Percentiles rank a stretch among this genome's conserved stretches.
These are phyloP conservation scores for Phalaenopsis equestris DNA, from an alignment of 106 monocot species.

Conservation along the genomic window DNA sequence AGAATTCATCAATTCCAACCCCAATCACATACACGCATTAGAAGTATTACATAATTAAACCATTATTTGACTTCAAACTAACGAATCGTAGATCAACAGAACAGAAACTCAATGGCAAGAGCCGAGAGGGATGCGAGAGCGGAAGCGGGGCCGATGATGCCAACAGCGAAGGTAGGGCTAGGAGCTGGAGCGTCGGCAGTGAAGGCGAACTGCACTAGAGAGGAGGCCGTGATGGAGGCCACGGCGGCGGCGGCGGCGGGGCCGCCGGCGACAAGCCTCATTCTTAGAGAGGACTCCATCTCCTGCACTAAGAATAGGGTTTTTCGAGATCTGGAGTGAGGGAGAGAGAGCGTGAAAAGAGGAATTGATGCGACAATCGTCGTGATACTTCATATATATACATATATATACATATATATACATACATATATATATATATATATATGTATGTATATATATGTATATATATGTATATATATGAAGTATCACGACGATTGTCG, in stretches of 20 bases:
- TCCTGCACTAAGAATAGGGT: not conserved
- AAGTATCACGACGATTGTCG: too few relatives aligned
- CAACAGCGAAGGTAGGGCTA: conserved; percentile 11
- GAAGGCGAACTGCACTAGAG: not conserved
- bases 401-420: too few relatives aligned
- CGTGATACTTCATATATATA: too few relatives aligned
- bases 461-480: too few relatives aligned
- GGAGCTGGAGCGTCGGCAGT: conserved; percentile 15
- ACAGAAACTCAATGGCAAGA: conserved; percentile 4
- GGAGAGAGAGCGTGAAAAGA: too few relatives aligned
- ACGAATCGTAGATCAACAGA: conserved; percentile 3
- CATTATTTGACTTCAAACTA: not conserved
- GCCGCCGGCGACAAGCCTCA: too few relatives aligned
- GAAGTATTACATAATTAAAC: not conserved
- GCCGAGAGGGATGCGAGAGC: not conserved
- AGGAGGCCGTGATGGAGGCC: conserved; percentile 6
- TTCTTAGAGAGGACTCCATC: conserved; percentile 7
- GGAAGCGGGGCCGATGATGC: not conserved
- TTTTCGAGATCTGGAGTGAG: not conserved
- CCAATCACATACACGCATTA: not conserved
- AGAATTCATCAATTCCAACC: not conserved
- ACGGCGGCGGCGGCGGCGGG: not conserved
- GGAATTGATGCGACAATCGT: too few relatives aligned
- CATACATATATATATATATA: too few relatives aligned
- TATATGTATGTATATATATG: too few relatives aligned